phyloP scores from a whole-genome alignment of 2,329 filamentous ascomycete species.

The Colletotrichum endophyticum region DNA sequence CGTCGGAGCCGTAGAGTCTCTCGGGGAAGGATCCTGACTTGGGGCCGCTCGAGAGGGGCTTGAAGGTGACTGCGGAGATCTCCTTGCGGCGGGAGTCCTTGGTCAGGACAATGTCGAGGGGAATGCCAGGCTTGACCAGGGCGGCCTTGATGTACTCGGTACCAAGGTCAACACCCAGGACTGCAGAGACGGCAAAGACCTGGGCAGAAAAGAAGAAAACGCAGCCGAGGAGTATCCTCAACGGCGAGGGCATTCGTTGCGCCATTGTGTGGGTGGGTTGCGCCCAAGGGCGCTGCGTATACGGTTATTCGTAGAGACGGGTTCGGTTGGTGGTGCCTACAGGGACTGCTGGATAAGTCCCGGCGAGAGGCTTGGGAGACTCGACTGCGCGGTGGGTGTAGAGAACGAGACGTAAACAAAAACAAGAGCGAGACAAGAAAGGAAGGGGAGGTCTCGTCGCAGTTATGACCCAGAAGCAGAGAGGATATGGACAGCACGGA shows the following conservation, averaged over 20 bases:
- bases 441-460: neutral
- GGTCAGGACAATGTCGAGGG: conserved; percentile 95
- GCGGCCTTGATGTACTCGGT: conserved; percentile 97
- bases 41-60: conserved; percentile 73
- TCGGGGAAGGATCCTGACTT: conserved; percentile 78
- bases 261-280: conserved; percentile 33
- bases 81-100: conserved; percentile 99
- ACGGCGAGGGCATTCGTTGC: conserved; percentile 35
- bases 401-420: neutral
- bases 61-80: conserved; percentile 88
- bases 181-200: conserved; percentile 67
- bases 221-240: conserved; percentile 43
- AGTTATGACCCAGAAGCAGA: neutral
- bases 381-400: neutral
- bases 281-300: conserved; percentile 18
- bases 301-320: neutral
- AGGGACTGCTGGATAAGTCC: conserved; percentile 1
- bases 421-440: neutral
- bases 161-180: conserved; percentile 91
- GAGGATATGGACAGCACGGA: neutral
- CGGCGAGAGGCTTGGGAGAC: conserved; percentile 1
- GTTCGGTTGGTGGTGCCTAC: neutral
- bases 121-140: conserved; percentile 94
- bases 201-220: conserved; percentile 50
- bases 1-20: conserved; percentile 89